These are phyloP conservation scores for Backusella mclennaniae DNA, from an alignment of 192 early-diverging fungal genomes.

Conservation along the genomic window DNA sequence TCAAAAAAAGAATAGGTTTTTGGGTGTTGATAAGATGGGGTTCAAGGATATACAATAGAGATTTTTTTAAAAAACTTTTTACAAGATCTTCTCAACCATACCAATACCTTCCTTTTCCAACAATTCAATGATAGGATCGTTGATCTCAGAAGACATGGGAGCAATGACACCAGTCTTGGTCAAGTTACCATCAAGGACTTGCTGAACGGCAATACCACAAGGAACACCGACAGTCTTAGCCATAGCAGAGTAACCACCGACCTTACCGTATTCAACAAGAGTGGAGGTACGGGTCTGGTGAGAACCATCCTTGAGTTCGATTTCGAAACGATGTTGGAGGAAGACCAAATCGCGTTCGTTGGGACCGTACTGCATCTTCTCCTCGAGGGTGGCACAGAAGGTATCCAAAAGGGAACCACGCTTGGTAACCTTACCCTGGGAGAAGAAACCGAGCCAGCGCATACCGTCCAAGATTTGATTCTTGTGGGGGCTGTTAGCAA, in stretches of 20 bases:
- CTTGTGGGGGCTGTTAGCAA: slow-evolving; percentile 54
- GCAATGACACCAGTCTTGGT: slow-evolving; percentile 84
- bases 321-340: slow-evolving; percentile 96
- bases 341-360: slow-evolving; percentile 97
- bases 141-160: slow-evolving; percentile 87
- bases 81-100: slow-evolving; percentile 76
- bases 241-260: slow-evolving; percentile 90
- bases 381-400: slow-evolving; percentile 93
- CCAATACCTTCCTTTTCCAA: slow-evolving; percentile 89
- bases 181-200: slow-evolving; percentile 85
- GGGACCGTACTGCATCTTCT: slow-evolving; percentile 92
- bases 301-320: slow-evolving; percentile 82
- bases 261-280: slow-evolving; percentile 89
- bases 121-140: slow-evolving; percentile 84
- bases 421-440: slow-evolving; percentile 53
- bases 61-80: slow-evolving; percentile 33
- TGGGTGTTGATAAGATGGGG: neutral
- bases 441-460: slow-evolving; percentile 90
- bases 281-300: slow-evolving; percentile 91
- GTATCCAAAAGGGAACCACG: slow-evolving; percentile 85
- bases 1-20: neutral
- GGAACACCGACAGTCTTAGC: slow-evolving; percentile 96
- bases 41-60: neutral
- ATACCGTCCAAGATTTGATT: slow-evolving; percentile 69
- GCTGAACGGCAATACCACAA: slow-evolving; percentile 91